phyloP scores from a whole-genome alignment of 192 early-diverging fungal genomes.

The Spinellus fusiger region DNA sequence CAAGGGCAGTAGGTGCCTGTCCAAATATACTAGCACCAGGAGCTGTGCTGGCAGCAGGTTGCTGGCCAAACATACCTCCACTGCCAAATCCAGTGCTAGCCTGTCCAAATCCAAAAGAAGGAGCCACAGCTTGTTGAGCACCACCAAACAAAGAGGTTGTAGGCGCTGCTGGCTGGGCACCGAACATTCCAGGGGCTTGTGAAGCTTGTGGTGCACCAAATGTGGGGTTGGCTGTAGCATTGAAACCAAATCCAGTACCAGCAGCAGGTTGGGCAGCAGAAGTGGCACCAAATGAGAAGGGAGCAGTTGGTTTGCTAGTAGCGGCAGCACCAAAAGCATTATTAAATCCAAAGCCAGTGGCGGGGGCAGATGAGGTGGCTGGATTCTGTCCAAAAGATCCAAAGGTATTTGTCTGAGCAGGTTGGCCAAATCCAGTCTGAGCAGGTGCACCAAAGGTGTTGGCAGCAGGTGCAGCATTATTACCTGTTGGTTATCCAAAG shows the following conservation, averaged over 20 bases:
- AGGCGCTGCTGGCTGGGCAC: conserved; percentile 8
- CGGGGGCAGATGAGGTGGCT: conserved; percentile 7
- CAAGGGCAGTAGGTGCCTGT: conserved; percentile 33
- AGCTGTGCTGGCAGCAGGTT: conserved; percentile 18
- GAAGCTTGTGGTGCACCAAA: conserved; percentile 8
- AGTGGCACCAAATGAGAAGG: conserved; percentile 21
- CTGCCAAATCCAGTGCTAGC: conserved; percentile 15
- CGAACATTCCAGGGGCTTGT: conserved; percentile 5
- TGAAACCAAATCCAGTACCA: not conserved
- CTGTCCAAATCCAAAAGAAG: conserved; percentile 13
- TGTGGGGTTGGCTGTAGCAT: not conserved
- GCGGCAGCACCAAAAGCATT: conserved; percentile 9
- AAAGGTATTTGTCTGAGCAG: no score
- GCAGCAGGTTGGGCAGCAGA: conserved; percentile 24
- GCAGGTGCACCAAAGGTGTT: conserved; percentile 43
- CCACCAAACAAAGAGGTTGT: not conserved
- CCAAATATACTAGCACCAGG: not conserved
- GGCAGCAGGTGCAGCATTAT: conserved; percentile 11
- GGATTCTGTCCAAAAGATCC: no score
- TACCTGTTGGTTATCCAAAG: no score
- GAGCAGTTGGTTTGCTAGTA: conserved; percentile 17
- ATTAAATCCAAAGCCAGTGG: not conserved
- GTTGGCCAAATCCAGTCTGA: conserved; percentile 36
- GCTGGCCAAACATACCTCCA: conserved; percentile 12
- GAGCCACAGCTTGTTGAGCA: not conserved